Evolutionary conservation across 164 flowering plant genomes (phyloP), one percentile per base, ranked within the genome.

Genomic region (Vitis rupestris): DNA sequence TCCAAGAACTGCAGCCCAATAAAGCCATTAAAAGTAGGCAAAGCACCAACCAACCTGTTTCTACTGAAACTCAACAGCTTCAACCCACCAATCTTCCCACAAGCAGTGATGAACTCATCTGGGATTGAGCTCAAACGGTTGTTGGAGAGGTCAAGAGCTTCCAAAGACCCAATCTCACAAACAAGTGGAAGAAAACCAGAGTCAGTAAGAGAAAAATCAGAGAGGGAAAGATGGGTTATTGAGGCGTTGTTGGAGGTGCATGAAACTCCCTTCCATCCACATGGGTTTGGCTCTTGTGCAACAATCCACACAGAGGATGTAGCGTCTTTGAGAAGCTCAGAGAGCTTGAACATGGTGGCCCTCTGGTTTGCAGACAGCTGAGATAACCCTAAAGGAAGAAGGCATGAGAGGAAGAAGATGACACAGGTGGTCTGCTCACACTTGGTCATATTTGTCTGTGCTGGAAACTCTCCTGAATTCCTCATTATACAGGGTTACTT

Each of bases 261-360:
- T 1, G 14, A 49, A 44, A 87, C 84, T 57, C 92, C 84, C 12
- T 64, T 44, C 97, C 97, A 89, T 10, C 30, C 73, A 72, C 93
- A 87, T 10, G 91, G 90, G 69, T 82, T 59, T 23, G 80, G 63
- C 27, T 47, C 10, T 9, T 52, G 67, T 11, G 31, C 60, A 14
- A 59, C 63, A 67, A 78, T 78, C 80, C 80, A 76, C 2, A 8
- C 69, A 30, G 51, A 8, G 12, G 49, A 8, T 55, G 3, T 9
- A 17, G 73, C 2, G 15, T 4, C 23, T 10, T 64, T 67, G 7
- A 75, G 59, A 9, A 68, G 68, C 37, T 57, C 47, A 27, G 84
- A 77, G 55, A 90, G 62, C 8, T 29, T 75, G 53, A 47, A 65
- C 88, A 88, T 85, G 70, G 71, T 63, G 44, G 23, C 15, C n/a